Conservation (phyloP, 805 yeast species). For the Metschnikowia kunwiensis region DNA sequence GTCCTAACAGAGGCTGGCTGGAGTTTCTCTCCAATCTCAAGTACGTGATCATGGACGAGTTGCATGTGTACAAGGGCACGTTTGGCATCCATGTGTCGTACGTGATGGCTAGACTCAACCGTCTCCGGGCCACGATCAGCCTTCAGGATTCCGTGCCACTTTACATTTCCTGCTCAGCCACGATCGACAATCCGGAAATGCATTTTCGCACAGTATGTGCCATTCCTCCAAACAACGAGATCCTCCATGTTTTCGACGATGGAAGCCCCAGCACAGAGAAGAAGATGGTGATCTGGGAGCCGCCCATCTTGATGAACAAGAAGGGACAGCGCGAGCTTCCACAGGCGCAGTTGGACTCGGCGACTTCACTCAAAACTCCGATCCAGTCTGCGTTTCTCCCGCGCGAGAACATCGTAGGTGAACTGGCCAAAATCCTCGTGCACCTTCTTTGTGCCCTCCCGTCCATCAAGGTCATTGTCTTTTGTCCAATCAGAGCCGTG, state of each 20-base stretch:
- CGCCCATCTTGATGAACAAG: slow-evolving; percentile 61
- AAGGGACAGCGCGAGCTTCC: slow-evolving; percentile 40
- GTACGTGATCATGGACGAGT: slow-evolving; percentile 77
- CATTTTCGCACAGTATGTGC: slow-evolving; percentile 81
- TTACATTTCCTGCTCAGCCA: slow-evolving; percentile 92
- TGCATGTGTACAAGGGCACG: slow-evolving; percentile 84
- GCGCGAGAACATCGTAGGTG: slow-evolving; percentile 66
- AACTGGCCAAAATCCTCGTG: slow-evolving; percentile 71
- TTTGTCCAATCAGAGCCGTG: slow-evolving; percentile 80
- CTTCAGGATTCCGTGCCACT: slow-evolving; percentile 31
- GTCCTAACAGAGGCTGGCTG: slow-evolving; percentile 50
- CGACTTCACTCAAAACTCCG: slow-evolving; percentile 11
- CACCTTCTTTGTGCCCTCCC: slow-evolving; percentile 52
- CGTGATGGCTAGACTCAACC: slow-evolving; percentile 72
- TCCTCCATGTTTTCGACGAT: slow-evolving; percentile 64
- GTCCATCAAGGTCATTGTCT: slow-evolving; percentile 79
- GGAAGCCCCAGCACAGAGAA: slow-evolving; percentile 88
- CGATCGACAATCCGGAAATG: slow-evolving; percentile 66
- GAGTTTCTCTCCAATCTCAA: slow-evolving; percentile 60
- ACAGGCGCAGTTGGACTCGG: slow-evolving; percentile 10
- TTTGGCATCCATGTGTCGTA: slow-evolving; percentile 92
- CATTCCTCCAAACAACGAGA: slow-evolving; percentile 39
- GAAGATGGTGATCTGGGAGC: slow-evolving; percentile 78
- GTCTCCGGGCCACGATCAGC: slow-evolving; percentile 41
- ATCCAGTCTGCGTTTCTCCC: slow-evolving; percentile 26